Conservation (phyloP, 352 stramenopile genomes). For the Phytophthora idaei region DNA sequence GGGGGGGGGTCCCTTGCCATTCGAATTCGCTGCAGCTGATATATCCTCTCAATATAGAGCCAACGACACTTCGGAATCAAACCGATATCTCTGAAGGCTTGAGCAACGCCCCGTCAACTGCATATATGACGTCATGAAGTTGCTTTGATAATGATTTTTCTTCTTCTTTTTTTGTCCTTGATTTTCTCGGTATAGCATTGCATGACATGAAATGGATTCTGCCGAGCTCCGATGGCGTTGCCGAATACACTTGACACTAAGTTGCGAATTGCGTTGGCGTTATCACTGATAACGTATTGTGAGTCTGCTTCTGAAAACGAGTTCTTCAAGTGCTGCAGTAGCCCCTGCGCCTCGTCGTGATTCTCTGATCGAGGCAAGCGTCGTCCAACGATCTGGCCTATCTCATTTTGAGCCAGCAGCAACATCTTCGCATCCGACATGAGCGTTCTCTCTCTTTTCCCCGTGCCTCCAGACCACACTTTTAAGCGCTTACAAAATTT, state of each 20-base stretch:
- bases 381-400: background rate
- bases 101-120: background rate
- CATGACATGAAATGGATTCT: background rate
- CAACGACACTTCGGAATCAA: background rate
- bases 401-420: background rate
- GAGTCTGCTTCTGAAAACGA: background rate
- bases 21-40: background rate
- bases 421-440: background rate
- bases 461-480: background rate
- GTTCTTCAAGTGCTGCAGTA: background rate
- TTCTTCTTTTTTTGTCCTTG: background rate
- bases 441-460: background rate
- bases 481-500: background rate
- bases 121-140: background rate
- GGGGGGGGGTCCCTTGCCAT: background rate
- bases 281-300: conserved; percentile 1
- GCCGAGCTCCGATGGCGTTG: background rate
- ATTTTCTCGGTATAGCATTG: background rate
- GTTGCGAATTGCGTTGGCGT: background rate
- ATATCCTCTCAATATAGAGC: background rate
- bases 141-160: background rate
- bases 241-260: background rate
- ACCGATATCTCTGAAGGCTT: background rate
- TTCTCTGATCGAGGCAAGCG: background rate
- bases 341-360: background rate